phyloP scores from a whole-genome alignment of 2,329 filamentous ascomycete genomes.

The Domatiomyces catenatus region DNA sequence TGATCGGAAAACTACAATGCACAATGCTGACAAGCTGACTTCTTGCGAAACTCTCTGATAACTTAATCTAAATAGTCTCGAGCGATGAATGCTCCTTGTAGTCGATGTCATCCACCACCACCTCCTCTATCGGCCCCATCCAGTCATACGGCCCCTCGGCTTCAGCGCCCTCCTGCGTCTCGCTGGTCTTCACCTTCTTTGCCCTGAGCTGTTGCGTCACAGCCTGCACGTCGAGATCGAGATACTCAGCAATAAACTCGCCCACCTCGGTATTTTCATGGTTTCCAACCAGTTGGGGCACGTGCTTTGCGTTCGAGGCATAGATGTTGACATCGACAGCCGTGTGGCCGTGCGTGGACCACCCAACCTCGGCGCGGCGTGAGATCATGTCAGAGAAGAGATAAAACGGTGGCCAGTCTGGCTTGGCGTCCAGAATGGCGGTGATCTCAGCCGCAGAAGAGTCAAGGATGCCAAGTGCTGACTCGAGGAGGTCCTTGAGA shows the following conservation, averaged over 20 bases:
- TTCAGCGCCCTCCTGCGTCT: not conserved
- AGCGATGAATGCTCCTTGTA: not conserved
- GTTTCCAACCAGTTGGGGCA: conserved; percentile 58
- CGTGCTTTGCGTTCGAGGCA: conserved; percentile 51
- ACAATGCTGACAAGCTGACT: too few species aligned
- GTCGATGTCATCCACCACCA: conserved; percentile 20
- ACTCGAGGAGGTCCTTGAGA: conserved; percentile 41
- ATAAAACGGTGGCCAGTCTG: conserved; percentile 41
- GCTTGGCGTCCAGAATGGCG: conserved; percentile 41
- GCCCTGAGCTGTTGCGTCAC: conserved; percentile 59
- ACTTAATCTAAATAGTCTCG: too few species aligned
- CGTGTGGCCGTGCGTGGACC: conserved; percentile 85
- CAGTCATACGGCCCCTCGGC: conserved; percentile 18
- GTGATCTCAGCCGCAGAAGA: conserved; percentile 56
- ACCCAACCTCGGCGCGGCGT: conserved; percentile 77
- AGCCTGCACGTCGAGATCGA: conserved; percentile 61
- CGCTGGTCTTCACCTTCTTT: conserved; percentile 15
- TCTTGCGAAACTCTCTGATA: too few species aligned
- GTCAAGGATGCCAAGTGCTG: conserved; percentile 63
- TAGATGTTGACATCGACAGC: conserved; percentile 97
- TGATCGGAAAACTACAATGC: too few species aligned
- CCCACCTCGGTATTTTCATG: conserved; percentile 92
- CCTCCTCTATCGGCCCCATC: conserved; percentile 28
- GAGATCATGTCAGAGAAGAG: conserved; percentile 74
- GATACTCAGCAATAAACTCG: conserved; percentile 60